These are phyloP conservation scores for Vickermania spadyakhi DNA, from an alignment of 208 protist species.

Conservation along the genomic window DNA sequence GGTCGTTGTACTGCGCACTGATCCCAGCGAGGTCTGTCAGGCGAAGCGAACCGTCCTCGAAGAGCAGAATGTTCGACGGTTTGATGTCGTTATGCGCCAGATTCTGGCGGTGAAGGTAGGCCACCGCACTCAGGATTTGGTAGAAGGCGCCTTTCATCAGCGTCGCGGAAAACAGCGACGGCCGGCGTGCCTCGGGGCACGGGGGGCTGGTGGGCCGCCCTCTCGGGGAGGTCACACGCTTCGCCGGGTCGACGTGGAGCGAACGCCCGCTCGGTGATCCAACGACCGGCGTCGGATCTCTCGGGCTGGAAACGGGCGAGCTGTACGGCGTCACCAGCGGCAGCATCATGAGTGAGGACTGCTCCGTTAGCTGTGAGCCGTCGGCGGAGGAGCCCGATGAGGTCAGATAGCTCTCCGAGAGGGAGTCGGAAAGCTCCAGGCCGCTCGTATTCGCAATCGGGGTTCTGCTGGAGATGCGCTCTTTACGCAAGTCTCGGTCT, in stretches of 20 bases:
- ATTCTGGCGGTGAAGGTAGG: constrained; percentile 67
- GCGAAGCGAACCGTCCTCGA: constrained; percentile 63
- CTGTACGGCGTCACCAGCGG: neutral
- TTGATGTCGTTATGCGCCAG: constrained; percentile 85
- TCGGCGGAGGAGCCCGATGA: constrained; percentile 1
- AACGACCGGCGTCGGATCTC: neutral
- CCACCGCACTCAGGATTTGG: constrained; percentile 57
- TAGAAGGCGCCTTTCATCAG: constrained; percentile 67
- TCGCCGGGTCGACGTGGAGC: neutral
- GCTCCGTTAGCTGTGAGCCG: neutral
- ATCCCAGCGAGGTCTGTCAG: constrained; percentile 67
- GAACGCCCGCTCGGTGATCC: too few species aligned
- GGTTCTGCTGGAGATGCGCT: neutral
- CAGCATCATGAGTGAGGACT: neutral
- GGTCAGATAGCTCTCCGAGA: neutral
- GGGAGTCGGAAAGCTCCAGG: neutral
- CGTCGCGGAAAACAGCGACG: constrained; percentile 30
- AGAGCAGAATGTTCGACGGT: constrained; percentile 72
- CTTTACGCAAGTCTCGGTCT: neutral
- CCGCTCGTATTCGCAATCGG: neutral
- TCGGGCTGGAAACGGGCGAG: neutral
- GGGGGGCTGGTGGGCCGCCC: constrained; percentile 1
- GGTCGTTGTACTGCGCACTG: constrained; percentile 37
- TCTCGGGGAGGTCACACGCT: neutral
- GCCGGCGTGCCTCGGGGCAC: constrained; percentile 3